These are phyloP conservation scores for Termitomyces sp. DNA, from an alignment of 768 basidiomycete species.

Conservation along the genomic window DNA sequence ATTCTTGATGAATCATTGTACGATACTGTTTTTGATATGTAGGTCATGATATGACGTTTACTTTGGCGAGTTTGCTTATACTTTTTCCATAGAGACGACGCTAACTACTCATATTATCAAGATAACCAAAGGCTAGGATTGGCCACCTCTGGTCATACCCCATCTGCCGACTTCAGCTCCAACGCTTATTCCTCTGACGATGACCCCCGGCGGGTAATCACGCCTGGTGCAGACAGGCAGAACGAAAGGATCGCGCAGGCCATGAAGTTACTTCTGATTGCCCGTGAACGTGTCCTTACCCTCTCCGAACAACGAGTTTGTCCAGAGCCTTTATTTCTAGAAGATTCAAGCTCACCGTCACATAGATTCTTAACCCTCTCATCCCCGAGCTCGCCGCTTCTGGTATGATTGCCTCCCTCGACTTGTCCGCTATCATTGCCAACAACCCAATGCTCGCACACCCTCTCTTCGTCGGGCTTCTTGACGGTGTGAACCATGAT, in stretches of 20 bases:
- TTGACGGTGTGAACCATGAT: constrained; percentile 33
- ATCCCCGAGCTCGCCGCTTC: constrained; percentile 42
- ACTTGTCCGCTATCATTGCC: constrained; percentile 62
- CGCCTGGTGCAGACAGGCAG: constrained; percentile 49
- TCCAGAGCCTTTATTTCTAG: constrained; percentile 1
- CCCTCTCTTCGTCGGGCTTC: constrained; percentile 57
- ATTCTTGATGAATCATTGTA: constrained; percentile 62
- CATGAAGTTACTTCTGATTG: constrained; percentile 65
- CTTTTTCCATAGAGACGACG: constrained; percentile 34
- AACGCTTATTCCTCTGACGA: constrained; percentile 10
- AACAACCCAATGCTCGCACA: constrained; percentile 70
- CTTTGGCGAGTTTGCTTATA: background rate
- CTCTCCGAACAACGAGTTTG: constrained; percentile 73
- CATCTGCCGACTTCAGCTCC: constrained; percentile 12
- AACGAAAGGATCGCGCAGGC: constrained; percentile 59
- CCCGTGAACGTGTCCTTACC: constrained; percentile 67
- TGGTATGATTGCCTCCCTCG: constrained; percentile 60
- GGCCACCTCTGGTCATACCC: constrained; percentile 35
- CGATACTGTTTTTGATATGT: constrained; percentile 47
- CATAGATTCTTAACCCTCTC: constrained; percentile 50
- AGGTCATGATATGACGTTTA: constrained; percentile 17
- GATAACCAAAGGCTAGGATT: constrained; percentile 29
- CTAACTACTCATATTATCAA: constrained; percentile 41
- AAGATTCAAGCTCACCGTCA: constrained; percentile 1
- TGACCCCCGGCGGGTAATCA: constrained; percentile 23